Evolutionary conservation across 768 basidiomycete species (phyloP), one percentile per base, ranked within the genome.

Genomic region (Macrocybe gigantea): DNA sequence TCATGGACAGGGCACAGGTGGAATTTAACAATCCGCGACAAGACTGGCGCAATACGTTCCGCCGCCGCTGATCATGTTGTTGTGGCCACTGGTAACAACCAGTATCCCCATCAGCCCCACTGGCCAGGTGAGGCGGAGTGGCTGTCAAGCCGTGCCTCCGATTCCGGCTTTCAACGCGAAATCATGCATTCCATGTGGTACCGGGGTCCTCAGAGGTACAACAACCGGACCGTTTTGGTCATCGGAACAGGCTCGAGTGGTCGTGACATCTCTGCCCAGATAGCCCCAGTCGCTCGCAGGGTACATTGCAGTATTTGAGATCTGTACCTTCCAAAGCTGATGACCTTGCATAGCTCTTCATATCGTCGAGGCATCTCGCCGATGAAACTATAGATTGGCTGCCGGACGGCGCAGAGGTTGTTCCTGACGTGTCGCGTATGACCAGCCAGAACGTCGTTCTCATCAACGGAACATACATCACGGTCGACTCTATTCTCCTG

Each of bases 11-110:
- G 76, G 1, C 61, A 63, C 36, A 46, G 60, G 2, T 81, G 80
- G 80, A 64, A 74, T 35, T 45, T 82, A 32, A 61, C 61, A 1
- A 56, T 76, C 5, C 51, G 45, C 11, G 57, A 64, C 48, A 14
- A 51, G 1, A 54, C 53, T 12, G 63, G 63, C 33, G 44, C 38
- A 29, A 48, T 56, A 34, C 57, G 42, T 7, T 54, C 57, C 4
- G 57, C 53, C n/a, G 49, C 46, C 2, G 77, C 75, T 54, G 73
- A 82, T 51, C 81, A 82, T 56, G 64, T 83, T 22, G 63, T 82
- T 30, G 70, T 79, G 33, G 78, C 77, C 15, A 71, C 63, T n/a
- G 81, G 81, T 5, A 76, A 77, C 49, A 74, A 80, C 48, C 79
- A 78, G 51, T 64, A 73, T 48, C 79, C 82, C 2, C 64, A 65